Evolutionary conservation across 2,329 filamentous ascomycete genomes (phyloP), one percentile per base, ranked within the genome.

Genomic region (Epichloe festucae): DNA sequence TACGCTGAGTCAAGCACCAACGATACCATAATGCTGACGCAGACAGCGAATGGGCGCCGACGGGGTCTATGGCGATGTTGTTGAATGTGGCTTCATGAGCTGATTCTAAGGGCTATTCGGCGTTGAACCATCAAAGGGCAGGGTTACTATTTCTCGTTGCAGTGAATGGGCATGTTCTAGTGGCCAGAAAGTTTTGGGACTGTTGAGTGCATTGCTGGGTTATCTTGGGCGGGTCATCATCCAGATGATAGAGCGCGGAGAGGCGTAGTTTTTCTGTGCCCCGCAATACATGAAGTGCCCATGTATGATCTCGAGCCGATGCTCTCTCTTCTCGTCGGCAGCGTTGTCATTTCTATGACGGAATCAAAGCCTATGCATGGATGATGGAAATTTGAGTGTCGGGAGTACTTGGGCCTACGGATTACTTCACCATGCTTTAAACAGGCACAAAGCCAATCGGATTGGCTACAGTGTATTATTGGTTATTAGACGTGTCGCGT

Each of bases 1-100:
- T 54, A 67, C 67, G 8, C 54, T 69, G 51, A 63, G 59, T 48
- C 65, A 68, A 55, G 57, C 61, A 41, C 61, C 65, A 34, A 57
- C 62, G 23, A 56, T 60, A 44, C 57, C 63, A 48, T 66, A 57
- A 58, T 44, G 40, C 52, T 42, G 42, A 19, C 27, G 50, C 49
- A 23, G n/a, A 36, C 12, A 12, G 23, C 27, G 34, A 43, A 46
- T 3, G 48, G 45, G 19, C 15, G 1, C 45, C 41, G 50, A 12
- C 23, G 12, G 27, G 53, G 48, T 23, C 42, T 45, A 52, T 46
- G 39, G 55, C 49, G 46, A 52, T 51, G 52, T 39, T 34, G 38
- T 46, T 46, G 43, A 50, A 51, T 52, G 31, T 56, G 55, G 51
- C 53, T 50, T 58, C 50, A 58, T 54, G 43, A 46, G 52, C 50